Evolutionary conservation across 192 early-diverging fungal species (phyloP).

Genomic region (Podila clonocystis): DNA sequence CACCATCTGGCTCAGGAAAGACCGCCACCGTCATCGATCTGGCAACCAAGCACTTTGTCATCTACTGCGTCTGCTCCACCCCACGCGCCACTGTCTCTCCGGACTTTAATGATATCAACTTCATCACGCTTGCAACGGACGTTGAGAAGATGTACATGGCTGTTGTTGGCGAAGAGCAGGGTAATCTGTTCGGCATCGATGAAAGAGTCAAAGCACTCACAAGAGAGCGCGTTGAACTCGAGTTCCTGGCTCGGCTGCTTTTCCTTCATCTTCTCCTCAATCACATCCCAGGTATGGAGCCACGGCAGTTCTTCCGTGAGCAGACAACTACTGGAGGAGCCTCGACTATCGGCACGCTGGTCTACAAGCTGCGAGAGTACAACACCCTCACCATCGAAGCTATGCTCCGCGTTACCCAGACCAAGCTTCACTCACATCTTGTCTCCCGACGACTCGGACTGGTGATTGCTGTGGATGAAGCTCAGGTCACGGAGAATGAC

Average conservation of each 20-base stretch:
- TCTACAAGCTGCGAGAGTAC: slow-evolving; percentile 5
- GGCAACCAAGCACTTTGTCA: slow-evolving; percentile 37
- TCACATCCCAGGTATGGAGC: neutral
- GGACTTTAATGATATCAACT: slow-evolving; percentile 13
- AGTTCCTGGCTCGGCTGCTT: slow-evolving; percentile 16
- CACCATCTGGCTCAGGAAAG: slow-evolving; percentile 30
- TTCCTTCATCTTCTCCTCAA: slow-evolving; percentile 18
- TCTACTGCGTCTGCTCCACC: slow-evolving; percentile 14
- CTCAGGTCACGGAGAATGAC: no score
- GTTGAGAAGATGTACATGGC: slow-evolving; percentile 2
- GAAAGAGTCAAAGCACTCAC: neutral
- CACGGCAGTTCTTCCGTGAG: slow-evolving; percentile 18
- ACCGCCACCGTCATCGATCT: slow-evolving; percentile 24
- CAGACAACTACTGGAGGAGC: slow-evolving; percentile 6
- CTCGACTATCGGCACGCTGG: slow-evolving; percentile 12
- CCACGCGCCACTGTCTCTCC: neutral
- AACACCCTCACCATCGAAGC: neutral
- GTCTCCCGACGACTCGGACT: no score
- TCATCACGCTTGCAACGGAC: slow-evolving; percentile 6
- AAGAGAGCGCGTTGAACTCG: slow-evolving; percentile 16
- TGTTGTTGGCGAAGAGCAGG: neutral
- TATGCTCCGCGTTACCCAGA: no score
- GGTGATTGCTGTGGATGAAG: no score
- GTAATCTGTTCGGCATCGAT: neutral
- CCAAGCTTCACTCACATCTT: neutral